Evolutionary conservation across 495 filamentous ascomycete genomes (phyloP), one percentile per base, ranked within the genome.

Genomic region (Cercophora newfieldiana): DNA sequence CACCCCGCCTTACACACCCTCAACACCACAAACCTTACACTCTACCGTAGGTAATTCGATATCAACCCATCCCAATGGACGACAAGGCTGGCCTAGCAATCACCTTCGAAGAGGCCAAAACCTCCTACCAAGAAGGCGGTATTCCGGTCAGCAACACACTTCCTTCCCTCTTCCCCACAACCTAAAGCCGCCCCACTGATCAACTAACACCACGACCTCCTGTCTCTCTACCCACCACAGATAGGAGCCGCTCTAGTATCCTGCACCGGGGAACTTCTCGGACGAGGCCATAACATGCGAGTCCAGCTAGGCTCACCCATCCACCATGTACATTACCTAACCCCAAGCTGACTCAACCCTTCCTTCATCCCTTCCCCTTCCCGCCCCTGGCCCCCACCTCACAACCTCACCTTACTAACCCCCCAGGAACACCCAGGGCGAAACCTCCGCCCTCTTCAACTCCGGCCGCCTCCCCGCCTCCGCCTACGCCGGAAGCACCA

Each of bases 251-350:
- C 85, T 24, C 81, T 96, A 44, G 83, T 94, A 5, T 84, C 86
- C 50, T 84, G 82, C 47, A 86, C 90, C 59, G 92, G 92, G 30
- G 85, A 82, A 63, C 87, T 94, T 47, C 82, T 95, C 1, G 91
- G 90, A n/a, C 85, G 86, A 33, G 91, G 91, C 7, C 92, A 91
- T 71, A 95, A 95, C 69, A 89, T 91, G 89, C 80, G 91, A 37
- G 83, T 92, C 49, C 91, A 96, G 74, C 90, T 89, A 37, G 85
- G 84, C 19, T 91, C 89, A 64, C 81, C 90, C 16, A 91, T 90
- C 30, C 83, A 91, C 62, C 90, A 94, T 81, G 91, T 94, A 77
- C 72, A 85, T 77, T 26, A 16, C 58, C 24, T n/a, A n/a, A n/a
- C n/a, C n/a, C n/a, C n/a, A n/a, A n/a, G n/a, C n/a, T n/a, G n/a